A percentile compares a stretch with the other conserved stretches of the same genome.
Conservation (phyloP, 108 stramenopile species). For the Cyclotella choctawhatcheeana region DNA sequence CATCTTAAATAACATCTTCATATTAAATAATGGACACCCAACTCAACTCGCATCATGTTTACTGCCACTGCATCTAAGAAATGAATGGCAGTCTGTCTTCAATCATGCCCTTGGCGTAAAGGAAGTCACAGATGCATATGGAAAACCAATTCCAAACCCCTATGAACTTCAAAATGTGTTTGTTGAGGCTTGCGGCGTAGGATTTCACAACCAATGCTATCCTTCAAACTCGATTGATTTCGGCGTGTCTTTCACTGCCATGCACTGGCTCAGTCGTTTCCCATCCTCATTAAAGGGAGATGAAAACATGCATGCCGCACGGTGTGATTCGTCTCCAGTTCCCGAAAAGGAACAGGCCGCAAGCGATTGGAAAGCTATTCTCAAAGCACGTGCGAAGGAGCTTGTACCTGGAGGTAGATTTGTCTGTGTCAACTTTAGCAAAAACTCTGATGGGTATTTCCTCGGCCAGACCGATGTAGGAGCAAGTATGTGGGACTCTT, state of each 20-base stretch:
- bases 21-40: neutral
- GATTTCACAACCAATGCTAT: slow-evolving; percentile 57
- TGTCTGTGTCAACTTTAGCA: slow-evolving; percentile 57
- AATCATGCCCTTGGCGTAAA: slow-evolving; percentile 51
- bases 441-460: slow-evolving; percentile 51
- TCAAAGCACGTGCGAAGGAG: slow-evolving; percentile 51
- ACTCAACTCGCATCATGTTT: too few relatives aligned
- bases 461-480: slow-evolving; percentile 56
- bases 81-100: slow-evolving; percentile 63
- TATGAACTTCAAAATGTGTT: slow-evolving; percentile 40
- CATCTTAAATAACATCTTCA: neutral
- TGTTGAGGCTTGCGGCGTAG: slow-evolving; percentile 46
- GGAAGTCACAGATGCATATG: slow-evolving; percentile 41
- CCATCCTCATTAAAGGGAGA: slow-evolving; percentile 33
- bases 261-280: slow-evolving; percentile 56
- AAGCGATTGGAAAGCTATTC: slow-evolving; percentile 49
- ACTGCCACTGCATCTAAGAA: slow-evolving; percentile 19
- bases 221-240: slow-evolving; percentile 52
- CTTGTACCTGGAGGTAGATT: slow-evolving; percentile 45
- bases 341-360: slow-evolving; percentile 50
- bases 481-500: slow-evolving; percentile 58
- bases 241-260: slow-evolving; percentile 54
- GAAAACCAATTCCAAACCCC: slow-evolving; percentile 23
- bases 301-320: slow-evolving; percentile 42
- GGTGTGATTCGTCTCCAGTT: slow-evolving; percentile 15